Percentiles rank a stretch among this genome's conserved stretches.
Conservation (phyloP, 257 asterid genomes). For the Striga asiatica region DNA sequence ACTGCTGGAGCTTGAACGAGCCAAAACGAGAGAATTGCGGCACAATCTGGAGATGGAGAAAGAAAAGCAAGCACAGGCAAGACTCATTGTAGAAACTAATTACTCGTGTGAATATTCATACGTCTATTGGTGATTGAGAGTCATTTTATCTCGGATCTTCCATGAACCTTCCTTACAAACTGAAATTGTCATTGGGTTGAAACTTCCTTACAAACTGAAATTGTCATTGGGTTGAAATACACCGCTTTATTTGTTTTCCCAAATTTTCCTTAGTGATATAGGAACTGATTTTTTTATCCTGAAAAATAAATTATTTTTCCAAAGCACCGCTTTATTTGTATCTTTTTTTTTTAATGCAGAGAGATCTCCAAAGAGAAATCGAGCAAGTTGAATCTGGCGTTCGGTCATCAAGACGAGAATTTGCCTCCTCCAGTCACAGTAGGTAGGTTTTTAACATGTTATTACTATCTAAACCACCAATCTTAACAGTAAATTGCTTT, state of each 20-base stretch:
- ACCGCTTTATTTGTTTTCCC: not conserved
- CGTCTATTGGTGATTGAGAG: not conserved
- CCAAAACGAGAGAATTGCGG: slow-evolving; percentile 82
- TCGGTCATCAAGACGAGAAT: slow-evolving; percentile 71
- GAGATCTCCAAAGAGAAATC: slow-evolving; percentile 91
- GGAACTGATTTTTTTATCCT: not conserved
- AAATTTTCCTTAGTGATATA: not conserved
- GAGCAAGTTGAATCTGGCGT: slow-evolving; percentile 90
- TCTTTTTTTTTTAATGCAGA: slow-evolving; percentile 30
- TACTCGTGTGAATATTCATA: not conserved
- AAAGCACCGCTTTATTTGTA: not conserved
- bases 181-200: slow-evolving; percentile 5
- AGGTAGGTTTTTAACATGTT: slow-evolving; percentile 61
- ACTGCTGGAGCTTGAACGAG: slow-evolving; percentile 73
- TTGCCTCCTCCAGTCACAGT: slow-evolving; percentile 58
- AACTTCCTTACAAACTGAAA: no score
- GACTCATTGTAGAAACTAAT: slow-evolving; percentile 15
- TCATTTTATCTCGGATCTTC: not conserved
- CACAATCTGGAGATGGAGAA: slow-evolving; percentile 92
- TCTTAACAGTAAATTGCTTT: not conserved
- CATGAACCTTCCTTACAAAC: not conserved
- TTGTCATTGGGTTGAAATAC: slow-evolving; percentile 1
- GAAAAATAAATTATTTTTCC: not conserved
- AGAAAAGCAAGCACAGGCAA: slow-evolving; percentile 91
- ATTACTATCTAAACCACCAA: not conserved